These are phyloP conservation scores for Mucor indicus DNA, from an alignment of 371 early-diverging fungal species.

Conservation along the genomic window DNA sequence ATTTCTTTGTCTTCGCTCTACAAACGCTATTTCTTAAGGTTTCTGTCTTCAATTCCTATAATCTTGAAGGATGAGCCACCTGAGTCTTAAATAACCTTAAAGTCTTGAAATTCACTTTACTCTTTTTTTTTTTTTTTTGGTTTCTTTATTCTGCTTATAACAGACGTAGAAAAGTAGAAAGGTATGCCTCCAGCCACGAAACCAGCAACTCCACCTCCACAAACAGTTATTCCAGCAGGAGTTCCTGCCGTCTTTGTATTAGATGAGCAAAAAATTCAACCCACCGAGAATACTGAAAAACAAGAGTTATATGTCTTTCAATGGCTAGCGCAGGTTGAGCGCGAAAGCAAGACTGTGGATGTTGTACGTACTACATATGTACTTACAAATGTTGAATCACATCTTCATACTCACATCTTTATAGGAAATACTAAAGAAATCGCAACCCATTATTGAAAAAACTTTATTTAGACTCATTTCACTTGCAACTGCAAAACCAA, in stretches of 20 bases:
- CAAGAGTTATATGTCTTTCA: conserved; percentile 77
- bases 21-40: too few species aligned
- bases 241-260: conserved; percentile 53
- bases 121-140: too few species aligned
- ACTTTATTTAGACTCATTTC: conserved; percentile 63
- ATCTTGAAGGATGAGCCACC: too few species aligned
- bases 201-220: neutral
- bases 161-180: too few species aligned
- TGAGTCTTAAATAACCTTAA: too few species aligned
- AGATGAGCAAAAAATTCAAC: conserved; percentile 57
- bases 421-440: conserved; percentile 60
- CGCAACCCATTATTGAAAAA: conserved; percentile 70
- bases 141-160: too few species aligned
- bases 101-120: too few species aligned
- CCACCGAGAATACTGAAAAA: conserved; percentile 65
- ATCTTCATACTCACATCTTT: neutral
- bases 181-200: conserved; percentile 11
- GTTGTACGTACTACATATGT: conserved; percentile 31
- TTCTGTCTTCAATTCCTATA: too few species aligned
- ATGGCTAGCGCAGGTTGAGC: conserved; percentile 76
- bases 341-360: conserved; percentile 55
- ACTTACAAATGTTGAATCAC: neutral
- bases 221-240: conserved; percentile 7
- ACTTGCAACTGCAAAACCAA: conserved; percentile 66
- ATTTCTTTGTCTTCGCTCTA: too few species aligned